Evolutionary conservation across 2,329 filamentous ascomycete species (phyloP).

Genomic region (Rhytidhysteron rufulum): DNA sequence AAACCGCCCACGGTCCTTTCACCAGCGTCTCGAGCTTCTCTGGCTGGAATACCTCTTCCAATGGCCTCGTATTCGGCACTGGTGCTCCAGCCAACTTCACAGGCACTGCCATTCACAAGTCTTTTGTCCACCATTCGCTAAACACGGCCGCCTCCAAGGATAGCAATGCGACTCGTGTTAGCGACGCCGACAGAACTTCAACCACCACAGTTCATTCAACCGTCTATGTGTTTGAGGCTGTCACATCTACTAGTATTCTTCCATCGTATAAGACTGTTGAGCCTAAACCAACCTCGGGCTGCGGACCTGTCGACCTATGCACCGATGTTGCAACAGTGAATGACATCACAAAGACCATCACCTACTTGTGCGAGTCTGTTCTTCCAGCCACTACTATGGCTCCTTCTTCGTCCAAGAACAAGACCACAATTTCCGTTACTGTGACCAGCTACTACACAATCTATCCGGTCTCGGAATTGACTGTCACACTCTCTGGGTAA

Average conservation of each 20-base stretch:
- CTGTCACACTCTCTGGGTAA: background rate
- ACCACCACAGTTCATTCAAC: background rate
- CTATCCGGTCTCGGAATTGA: background rate
- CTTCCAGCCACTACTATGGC: background rate
- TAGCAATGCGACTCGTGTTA: too few relatives aligned
- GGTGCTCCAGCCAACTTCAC: too few relatives aligned
- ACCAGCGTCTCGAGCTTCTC: background rate
- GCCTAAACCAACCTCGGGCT: background rate
- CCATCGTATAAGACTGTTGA: background rate
- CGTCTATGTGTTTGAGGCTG: background rate
- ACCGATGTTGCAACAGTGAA: background rate
- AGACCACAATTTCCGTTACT: background rate
- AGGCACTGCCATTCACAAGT: too few relatives aligned
- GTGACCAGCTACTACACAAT: background rate
- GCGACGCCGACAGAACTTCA: too few relatives aligned
- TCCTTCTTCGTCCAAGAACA: background rate
- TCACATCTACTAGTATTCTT: background rate
- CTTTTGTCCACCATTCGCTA: too few relatives aligned
- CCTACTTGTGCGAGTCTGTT: background rate
- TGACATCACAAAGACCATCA: background rate
- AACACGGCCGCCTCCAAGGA: too few relatives aligned
- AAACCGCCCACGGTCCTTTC: background rate
- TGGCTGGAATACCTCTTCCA: background rate
- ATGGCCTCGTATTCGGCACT: too few relatives aligned
- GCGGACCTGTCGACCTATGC: background rate